phyloP scores from a whole-genome alignment of 495 filamentous ascomycete genomes.

The Tuber microsphaerosporum region DNA sequence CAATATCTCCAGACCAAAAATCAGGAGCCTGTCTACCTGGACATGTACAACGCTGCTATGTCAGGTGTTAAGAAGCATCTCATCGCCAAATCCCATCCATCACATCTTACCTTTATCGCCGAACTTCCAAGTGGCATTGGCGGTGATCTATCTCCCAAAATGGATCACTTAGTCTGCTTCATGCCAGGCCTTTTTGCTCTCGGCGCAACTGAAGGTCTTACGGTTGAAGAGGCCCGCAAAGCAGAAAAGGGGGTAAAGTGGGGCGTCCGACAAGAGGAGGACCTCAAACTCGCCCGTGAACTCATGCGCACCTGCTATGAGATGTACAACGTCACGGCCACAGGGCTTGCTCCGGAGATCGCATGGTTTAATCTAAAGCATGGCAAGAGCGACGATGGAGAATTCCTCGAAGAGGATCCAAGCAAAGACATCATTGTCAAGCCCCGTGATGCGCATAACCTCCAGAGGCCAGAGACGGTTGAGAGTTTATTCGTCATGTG shows the following conservation, averaged over 20 bases:
- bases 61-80: conserved; percentile 83
- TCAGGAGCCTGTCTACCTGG: conserved; percentile 75
- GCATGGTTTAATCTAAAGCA: conserved; percentile 72
- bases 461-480: conserved; percentile 93
- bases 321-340: conserved; percentile 81
- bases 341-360: conserved; percentile 87
- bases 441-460: conserved; percentile 69
- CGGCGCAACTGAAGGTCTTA: conserved; percentile 70
- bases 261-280: conserved; percentile 71
- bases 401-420: conserved; percentile 54
- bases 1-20: conserved; percentile 89
- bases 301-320: conserved; percentile 96
- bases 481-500: conserved; percentile 98
- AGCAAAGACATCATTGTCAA: conserved; percentile 71
- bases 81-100: conserved; percentile 73
- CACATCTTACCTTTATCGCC: conserved; percentile 73
- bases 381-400: conserved; percentile 50
- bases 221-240: conserved; percentile 65
- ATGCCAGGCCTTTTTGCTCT: conserved; percentile 93
- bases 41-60: conserved; percentile 87
- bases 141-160: conserved; percentile 65
- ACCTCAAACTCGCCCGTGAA: conserved; percentile 77
- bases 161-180: conserved; percentile 98
- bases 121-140: conserved; percentile 73
- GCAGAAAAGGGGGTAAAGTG: conserved; percentile 52